These are phyloP conservation scores for Articulospora tetracladia DNA, from an alignment of 495 filamentous ascomycete species.

Conservation along the genomic window DNA sequence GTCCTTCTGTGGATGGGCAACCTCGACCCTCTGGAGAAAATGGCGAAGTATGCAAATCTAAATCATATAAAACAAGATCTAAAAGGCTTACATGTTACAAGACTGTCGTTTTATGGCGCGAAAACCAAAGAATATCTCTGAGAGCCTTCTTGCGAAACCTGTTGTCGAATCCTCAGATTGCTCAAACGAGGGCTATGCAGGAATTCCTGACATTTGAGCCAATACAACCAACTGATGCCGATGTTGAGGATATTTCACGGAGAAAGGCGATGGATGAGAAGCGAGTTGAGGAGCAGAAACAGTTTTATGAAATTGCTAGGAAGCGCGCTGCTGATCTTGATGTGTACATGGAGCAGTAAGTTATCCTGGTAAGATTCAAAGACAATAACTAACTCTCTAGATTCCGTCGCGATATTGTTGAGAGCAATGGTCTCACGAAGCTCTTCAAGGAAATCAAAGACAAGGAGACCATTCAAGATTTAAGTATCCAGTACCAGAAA, in stretches of 20 bases:
- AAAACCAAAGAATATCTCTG: conserved; percentile 88
- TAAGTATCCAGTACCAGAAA: conserved; percentile 93
- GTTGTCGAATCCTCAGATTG: conserved; percentile 77
- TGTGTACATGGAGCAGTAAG: conserved; percentile 95
- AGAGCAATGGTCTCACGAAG: conserved; percentile 79
- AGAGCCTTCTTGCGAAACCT: conserved; percentile 84
- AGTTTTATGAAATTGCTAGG: conserved; percentile 92
- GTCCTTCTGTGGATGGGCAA: conserved; percentile 14
- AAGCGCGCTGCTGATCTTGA: conserved; percentile 89
- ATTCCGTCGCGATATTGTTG: conserved; percentile 55
- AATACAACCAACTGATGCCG: conserved; percentile 72
- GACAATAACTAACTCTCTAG: conserved; percentile 22
- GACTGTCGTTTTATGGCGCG: conserved; percentile 66
- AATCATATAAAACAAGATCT: background rate
- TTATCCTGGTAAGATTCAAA: conserved; percentile 16
- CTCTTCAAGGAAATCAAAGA: conserved; percentile 89
- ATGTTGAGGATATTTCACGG: conserved; percentile 70
- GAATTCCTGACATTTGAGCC: conserved; percentile 75
- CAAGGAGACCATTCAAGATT: conserved; percentile 78
- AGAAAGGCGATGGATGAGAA: conserved; percentile 83
- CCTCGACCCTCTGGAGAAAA: conserved; percentile 2
- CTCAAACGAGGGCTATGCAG: conserved; percentile 72
- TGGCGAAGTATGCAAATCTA: conserved; percentile 2
- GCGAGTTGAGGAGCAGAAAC: conserved; percentile 84
- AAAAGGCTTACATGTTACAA: conserved; percentile 2